Base-by-base conservation (phyloP, 495 filamentous ascomycete species). In the Penicillium macrosclerotiorum region DNA sequence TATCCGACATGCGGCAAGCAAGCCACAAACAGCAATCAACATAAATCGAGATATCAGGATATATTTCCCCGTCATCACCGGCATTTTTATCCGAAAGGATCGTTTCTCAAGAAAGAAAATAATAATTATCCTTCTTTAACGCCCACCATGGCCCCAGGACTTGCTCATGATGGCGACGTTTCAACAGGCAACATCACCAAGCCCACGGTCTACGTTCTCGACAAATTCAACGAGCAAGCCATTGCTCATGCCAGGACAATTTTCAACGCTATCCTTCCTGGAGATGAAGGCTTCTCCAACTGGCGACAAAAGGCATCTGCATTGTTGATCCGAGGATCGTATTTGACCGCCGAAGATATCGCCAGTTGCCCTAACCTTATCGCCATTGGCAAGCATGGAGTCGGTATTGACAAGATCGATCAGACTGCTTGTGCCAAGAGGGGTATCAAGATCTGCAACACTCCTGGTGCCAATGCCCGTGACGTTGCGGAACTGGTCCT, bases 371-470 rank as follows among this genome's bases (percentile, higher is more conserved):
- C 57, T 2, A 54, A 61, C 36, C 55, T 71, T 1, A 33, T 55
- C 23, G 57, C 59, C 14, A 64, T 71, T 35, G 61, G 60, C 18
- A 71, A 71, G 54, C 67, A 71, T 20, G 67, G 67, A 8, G 76
- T 77, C 3, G 80, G 80, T 5, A 72, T 72, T 16, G 76, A 82
- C 54, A 57, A 62, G 14, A 71, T 81, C 20, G 74, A 81, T 51
- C 64, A 77, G 14, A 61, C 55, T 0, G 77, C 78, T 1, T 76
- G 72, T 51, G 45, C 52, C 7, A 63, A 68, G 26, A 64, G 71
- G 2, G 70, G 72, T 0, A 68, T 82, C 40, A 59, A 58, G 3
- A 69, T 82, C 5, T 60, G 58, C 29, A 78, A 79, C 58, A 73
- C 72, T 0, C 77, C 77, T 11, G 71, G 67, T 12, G 74, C 74